Base-by-base conservation (phyloP, 164 flowering plant species). In the Berberis vulgaris region DNA sequence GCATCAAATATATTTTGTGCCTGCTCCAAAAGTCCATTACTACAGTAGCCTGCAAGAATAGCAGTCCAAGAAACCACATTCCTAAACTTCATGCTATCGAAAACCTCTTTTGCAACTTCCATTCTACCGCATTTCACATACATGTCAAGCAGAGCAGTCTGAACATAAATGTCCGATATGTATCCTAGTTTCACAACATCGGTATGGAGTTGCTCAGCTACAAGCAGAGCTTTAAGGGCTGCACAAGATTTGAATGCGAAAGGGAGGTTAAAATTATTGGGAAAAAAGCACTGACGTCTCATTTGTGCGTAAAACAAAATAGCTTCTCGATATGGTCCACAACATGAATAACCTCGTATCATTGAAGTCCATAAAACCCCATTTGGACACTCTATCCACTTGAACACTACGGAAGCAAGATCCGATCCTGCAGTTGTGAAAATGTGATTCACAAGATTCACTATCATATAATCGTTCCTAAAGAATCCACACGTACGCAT, bases 61-160 rank as follows among this genome's bases (percentile, higher is more conserved):
- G 69, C 72, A 50, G 69, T 73, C 76, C 69, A 73, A 41, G 67
- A 65, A 62, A 69, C 72, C 60, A 73, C 69, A 50, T 26, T 65
- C 57, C 63, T 65, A 6, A 62, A 59, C 3, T 8, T 39, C 76
- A 69, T 73, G 11, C 8, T n/a, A 58, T 65, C 63, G 45, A 73
- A 65, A 11, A 73, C 63, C 56, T 52, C 58, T 41, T 58, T 7
- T 12, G 75, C 75, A 1, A 54, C n/a, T 50, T 63, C 57, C 12
- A 62, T 5, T 62, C 49, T 43, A 68, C 70, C 12, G 13, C 66
- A 68, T 57, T 68, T 68, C 62, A 68, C 66, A 58, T 63, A 57
- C 66, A 62, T 57, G 57, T 49, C 45, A 11, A 62, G 12, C 10
- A 62, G 57, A 46, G 66, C 60, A 68, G 66, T 62, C 62, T 57